Percentiles rank a stretch among this genome's conserved stretches.
These are phyloP conservation scores for Pseudoperonospora humuli DNA, from an alignment of 352 stramenopile species.

Conservation along the genomic window DNA sequence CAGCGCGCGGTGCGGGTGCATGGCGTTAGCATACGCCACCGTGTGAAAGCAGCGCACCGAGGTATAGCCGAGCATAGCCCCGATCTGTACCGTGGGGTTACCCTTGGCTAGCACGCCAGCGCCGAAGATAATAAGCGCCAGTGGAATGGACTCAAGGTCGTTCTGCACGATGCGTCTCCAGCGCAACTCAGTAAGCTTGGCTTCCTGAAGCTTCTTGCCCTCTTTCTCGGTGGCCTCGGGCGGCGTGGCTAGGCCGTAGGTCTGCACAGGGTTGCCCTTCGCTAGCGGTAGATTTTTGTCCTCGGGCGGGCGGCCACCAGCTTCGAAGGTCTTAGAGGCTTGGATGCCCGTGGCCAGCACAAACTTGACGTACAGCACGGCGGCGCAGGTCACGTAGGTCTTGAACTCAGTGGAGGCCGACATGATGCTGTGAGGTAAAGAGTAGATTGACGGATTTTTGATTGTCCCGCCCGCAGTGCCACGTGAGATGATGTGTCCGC, in stretches of 20 bases:
- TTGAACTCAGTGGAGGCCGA: too few relatives aligned
- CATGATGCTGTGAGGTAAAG: too few relatives aligned
- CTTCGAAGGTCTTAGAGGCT: constrained; percentile 39
- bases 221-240: constrained; percentile 21
- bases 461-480: too few relatives aligned
- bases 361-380: constrained; percentile 65
- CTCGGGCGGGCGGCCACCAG: constrained; percentile 39
- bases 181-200: constrained; percentile 28
- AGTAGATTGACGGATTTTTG: too few relatives aligned
- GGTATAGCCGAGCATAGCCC: constrained; percentile 37
- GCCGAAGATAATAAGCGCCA: constrained; percentile 43
- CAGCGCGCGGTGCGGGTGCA: constrained; percentile 38
- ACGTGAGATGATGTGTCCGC: too few relatives aligned
- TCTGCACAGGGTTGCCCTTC: constrained; percentile 31
- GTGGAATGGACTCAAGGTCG: constrained; percentile 50
- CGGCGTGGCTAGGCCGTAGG: constrained; percentile 28
- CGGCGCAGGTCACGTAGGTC: constrained; percentile 42
- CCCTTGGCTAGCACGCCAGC: constrained; percentile 28
- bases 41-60: constrained; percentile 36
- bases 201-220: constrained; percentile 23
- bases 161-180: constrained; percentile 54
- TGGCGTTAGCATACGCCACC: constrained; percentile 34
- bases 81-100: constrained; percentile 22
- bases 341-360: constrained; percentile 38
- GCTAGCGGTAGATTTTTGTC: constrained; percentile 36